Evolutionary conservation across 768 basidiomycete genomes (phyloP).

Genomic region (Rhodocollybia butyracea): DNA sequence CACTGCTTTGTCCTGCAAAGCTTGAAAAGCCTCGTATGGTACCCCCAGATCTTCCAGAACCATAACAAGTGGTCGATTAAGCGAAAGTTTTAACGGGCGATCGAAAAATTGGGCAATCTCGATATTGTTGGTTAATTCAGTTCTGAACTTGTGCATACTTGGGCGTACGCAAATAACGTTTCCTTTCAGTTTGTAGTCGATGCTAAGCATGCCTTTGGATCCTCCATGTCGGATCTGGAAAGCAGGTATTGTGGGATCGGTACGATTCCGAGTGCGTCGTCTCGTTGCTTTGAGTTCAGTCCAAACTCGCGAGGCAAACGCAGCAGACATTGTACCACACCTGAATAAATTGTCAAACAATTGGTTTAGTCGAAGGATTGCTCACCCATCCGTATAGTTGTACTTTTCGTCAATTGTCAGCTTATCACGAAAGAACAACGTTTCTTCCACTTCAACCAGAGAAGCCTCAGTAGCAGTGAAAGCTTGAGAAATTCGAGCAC

Average conservation of each 20-base stretch:
- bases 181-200: conserved; percentile 51
- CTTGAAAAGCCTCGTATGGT: conserved; percentile 47
- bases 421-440: conserved; percentile 37
- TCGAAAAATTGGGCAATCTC: conserved; percentile 69
- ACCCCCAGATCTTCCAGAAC: conserved; percentile 60
- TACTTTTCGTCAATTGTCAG: conserved; percentile 12
- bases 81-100: conserved; percentile 37
- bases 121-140: conserved; percentile 40
- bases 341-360: too few species aligned
- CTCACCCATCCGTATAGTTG: conserved; percentile 71
- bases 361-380: too few species aligned
- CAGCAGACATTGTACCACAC: conserved; percentile 59
- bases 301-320: conserved; percentile 39
- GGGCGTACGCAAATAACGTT: conserved; percentile 48
- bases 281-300: not conserved
- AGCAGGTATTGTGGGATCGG: conserved; percentile 40
- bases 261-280: conserved; percentile 15
- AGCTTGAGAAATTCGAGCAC: conserved; percentile 67
- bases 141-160: conserved; percentile 70
- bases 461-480: conserved; percentile 70
- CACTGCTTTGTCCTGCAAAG: conserved; percentile 52
- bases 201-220: conserved; percentile 55
- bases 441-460: conserved; percentile 44
- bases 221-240: conserved; percentile 62
- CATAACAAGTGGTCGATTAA: conserved; percentile 69